Conservation (phyloP, 2,329 filamentous ascomycete species). For the Talaromyces amestolkiae region DNA sequence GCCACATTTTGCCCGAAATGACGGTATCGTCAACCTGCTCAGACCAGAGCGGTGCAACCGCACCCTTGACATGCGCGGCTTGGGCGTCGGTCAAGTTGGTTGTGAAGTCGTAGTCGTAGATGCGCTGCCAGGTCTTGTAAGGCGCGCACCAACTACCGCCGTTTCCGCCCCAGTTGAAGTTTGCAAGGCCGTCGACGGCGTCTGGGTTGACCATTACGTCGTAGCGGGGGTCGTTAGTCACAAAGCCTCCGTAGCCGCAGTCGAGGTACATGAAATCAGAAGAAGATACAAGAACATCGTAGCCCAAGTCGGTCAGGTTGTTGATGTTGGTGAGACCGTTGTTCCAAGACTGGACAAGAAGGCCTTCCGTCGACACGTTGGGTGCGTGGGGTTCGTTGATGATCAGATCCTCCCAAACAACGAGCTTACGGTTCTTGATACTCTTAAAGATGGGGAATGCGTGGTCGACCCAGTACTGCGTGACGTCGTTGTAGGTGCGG, state of each 20-base stretch:
- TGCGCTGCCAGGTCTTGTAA: conserved; percentile 61
- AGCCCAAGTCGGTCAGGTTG: conserved; percentile 51
- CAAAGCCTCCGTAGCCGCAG: conserved; percentile 55
- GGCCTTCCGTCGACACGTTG: conserved; percentile 50
- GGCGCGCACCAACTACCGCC: conserved; percentile 59
- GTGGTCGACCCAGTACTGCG: conserved; percentile 55
- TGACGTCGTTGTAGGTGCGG: conserved; percentile 52
- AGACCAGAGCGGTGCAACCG: conserved; percentile 52
- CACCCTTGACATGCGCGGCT: conserved; percentile 52
- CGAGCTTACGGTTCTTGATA: conserved; percentile 46
- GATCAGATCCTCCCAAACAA: conserved; percentile 59
- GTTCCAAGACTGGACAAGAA: conserved; percentile 56
- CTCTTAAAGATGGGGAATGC: conserved; percentile 52
- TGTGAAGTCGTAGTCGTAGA: conserved; percentile 60
- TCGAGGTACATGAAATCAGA: conserved; percentile 58
- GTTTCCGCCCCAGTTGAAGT: conserved; percentile 55
- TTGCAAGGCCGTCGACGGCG: conserved; percentile 35
- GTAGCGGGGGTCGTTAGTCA: conserved; percentile 57
- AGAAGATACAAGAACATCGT: conserved; percentile 57
- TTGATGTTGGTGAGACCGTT: conserved; percentile 52
- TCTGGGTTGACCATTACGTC: conserved; percentile 54
- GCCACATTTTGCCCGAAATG: conserved; percentile 55
- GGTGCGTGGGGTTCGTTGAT: conserved; percentile 46
- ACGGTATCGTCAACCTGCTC: conserved; percentile 57
- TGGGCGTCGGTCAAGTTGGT: conserved; percentile 48